A percentile compares a stretch with the other conserved stretches of the same genome.
Conservation (phyloP, 129 eudicot genomes). For the Heracleum sosnowskyi region DNA sequence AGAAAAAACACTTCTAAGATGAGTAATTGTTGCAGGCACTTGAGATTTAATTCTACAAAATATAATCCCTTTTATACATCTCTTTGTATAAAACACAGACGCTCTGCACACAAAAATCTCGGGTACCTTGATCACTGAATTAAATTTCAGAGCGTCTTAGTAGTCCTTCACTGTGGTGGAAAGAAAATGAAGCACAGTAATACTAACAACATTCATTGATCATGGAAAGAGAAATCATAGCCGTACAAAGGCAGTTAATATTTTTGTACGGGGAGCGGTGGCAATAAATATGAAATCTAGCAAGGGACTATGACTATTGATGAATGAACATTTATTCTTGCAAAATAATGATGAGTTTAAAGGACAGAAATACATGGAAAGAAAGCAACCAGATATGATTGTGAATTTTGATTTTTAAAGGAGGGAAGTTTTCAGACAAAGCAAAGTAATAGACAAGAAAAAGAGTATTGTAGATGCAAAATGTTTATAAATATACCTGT, state of each 20-base stretch:
- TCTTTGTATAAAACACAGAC: not conserved
- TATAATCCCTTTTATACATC: not conserved
- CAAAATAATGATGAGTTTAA: not conserved
- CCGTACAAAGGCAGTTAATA: not conserved
- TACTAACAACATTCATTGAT: not conserved
- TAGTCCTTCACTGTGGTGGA: not conserved
- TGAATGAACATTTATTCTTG: not conserved
- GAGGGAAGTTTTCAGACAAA: slow-evolving; percentile 14
- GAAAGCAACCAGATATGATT: not conserved
- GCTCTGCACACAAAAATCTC: not conserved
- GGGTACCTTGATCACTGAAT: not conserved
- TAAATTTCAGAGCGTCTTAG: slow-evolving; percentile 4
- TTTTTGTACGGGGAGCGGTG: not conserved
- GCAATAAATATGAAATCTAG: slow-evolving; percentile 3
- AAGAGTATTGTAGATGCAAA: not conserved
- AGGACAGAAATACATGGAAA: not conserved
- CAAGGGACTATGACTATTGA: not conserved
- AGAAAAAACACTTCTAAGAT: not conserved
- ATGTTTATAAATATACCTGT: not conserved
- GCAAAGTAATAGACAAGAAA: not conserved
- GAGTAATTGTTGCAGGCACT: not conserved
- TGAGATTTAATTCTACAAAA: not conserved
- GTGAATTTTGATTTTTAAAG: not conserved
- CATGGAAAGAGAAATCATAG: not conserved
- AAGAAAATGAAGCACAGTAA: not conserved